These are phyloP conservation scores for Ophiosphaerella narmari DNA, from an alignment of 2,329 filamentous ascomycete genomes.

Conservation along the genomic window DNA sequence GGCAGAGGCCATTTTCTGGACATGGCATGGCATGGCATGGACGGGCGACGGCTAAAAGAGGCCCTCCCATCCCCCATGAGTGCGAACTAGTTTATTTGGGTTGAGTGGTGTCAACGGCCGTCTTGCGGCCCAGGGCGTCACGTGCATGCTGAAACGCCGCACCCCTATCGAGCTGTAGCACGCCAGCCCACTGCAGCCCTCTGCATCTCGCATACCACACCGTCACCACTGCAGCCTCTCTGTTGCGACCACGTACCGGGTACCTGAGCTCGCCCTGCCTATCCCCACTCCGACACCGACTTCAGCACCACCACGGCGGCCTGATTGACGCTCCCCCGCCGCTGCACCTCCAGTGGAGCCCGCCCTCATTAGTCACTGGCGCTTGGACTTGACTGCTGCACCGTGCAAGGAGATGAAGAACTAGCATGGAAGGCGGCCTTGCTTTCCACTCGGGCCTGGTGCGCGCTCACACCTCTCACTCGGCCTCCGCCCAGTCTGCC, in stretches of 20 bases:
- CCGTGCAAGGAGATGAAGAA: constrained; percentile 7
- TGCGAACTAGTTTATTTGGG: too few relatives aligned
- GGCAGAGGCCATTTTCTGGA: neutral
- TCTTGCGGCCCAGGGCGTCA: neutral
- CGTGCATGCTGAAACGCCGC: constrained; percentile 1
- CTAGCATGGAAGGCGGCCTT: constrained; percentile 10
- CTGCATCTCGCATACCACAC: neutral
- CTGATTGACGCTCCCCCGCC: neutral
- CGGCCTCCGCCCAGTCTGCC: constrained; percentile 17
- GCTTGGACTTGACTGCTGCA: constrained; percentile 5
- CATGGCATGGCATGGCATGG: too few relatives aligned
- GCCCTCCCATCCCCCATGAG: neutral
- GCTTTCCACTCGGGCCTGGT: constrained; percentile 35
- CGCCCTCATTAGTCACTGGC: constrained; percentile 4
- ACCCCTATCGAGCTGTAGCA: neutral
- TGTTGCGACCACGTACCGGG: too few relatives aligned
- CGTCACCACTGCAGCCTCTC: neutral
- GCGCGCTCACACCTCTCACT: constrained; percentile 9
- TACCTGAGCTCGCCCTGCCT: too few relatives aligned
- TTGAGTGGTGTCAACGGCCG: too few relatives aligned
- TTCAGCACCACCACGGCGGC: too few relatives aligned
- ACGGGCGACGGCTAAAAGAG: too few relatives aligned
- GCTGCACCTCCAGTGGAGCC: neutral
- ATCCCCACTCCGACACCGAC: too few relatives aligned
- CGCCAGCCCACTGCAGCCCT: neutral